Evolutionary conservation across 352 stramenopile genomes (phyloP), one percentile per base, ranked within the genome.

Genomic region (Globisporangium splendens): DNA sequence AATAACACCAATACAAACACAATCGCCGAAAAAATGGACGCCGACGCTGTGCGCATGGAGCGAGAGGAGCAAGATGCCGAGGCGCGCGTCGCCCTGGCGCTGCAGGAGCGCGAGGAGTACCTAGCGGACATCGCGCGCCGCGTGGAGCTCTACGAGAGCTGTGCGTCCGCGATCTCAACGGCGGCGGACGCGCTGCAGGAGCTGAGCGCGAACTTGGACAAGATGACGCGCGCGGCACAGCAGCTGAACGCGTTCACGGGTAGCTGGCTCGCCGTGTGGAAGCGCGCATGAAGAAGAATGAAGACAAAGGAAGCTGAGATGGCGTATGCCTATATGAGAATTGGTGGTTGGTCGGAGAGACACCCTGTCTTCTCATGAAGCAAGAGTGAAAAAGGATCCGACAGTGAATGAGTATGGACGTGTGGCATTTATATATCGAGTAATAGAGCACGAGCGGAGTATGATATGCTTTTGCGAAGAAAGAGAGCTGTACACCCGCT

Each of bases 201-300:
- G 66, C 79, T 91, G 50, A 88, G 79, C 64, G 59, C 53, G 17
- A 80, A 88, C 41, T 35, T 89, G 24, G 73, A 89, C 35, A 61
- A 69, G 46, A 89, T 91, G 79, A 75, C 83, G 47, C 66, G 62
- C 46, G 76, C 77, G 50, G 77, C 79, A 43, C 77, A 86, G 57
- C 82, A 89, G 70, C 62, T 91, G 31, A 91, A 91, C 53, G 67
- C 79, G 35, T 88, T 89, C 65, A 89, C 82, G 10, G 69, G 79
- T 46, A 74, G 75, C 22, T 91, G 82, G 82, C 56, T 91, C 56
- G 73, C 79, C 2, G 82, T 89, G 24, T 91, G 82, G 82, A 86
- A 85, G 65, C 79, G 79, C 12, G 59, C 69, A 24, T 55, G 51
- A 33, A 59, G 48, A 71, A 24, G 17, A 1, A 18, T 20, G 7